A percentile compares a stretch with the other conserved stretches of the same genome.
phyloP scores from a whole-genome alignment of 2,329 filamentous ascomycete genomes.

The Dryadomyces sulphureus region DNA sequence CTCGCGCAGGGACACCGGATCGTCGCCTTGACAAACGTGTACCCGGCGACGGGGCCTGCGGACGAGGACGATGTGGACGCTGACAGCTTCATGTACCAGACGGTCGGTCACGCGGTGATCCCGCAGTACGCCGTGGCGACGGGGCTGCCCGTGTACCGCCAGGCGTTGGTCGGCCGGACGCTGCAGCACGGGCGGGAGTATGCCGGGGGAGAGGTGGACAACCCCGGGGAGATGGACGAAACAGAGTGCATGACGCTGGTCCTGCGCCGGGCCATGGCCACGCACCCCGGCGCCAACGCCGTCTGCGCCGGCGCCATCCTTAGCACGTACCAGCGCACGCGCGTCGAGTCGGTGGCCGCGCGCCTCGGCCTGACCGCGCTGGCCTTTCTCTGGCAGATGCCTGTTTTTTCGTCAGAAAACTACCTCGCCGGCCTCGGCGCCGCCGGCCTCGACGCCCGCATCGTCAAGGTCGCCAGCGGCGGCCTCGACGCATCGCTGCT shows the following conservation, averaged over 20 bases:
- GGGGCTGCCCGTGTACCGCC: conserved; percentile 69
- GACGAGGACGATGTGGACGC: conserved; percentile 13
- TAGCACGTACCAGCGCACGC: conserved; percentile 87
- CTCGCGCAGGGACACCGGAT: conserved; percentile 71
- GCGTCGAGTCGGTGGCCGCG: conserved; percentile 84
- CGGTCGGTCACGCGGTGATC: conserved; percentile 76
- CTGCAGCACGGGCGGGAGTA: conserved; percentile 64
- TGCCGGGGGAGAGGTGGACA: conserved; percentile 8
- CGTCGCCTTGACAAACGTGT: conserved; percentile 78
- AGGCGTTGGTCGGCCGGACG: conserved; percentile 57
- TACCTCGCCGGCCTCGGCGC: conserved; percentile 63
- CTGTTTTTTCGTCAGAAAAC: conserved; percentile 31
- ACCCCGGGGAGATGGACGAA: conserved; percentile 44
- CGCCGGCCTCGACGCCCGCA: conserved; percentile 68
- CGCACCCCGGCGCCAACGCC: conserved; percentile 71
- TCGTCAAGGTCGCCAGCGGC: conserved; percentile 89
- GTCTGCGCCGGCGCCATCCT: conserved; percentile 84
- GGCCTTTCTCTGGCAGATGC: conserved; percentile 87
- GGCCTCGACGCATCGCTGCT: conserved; percentile 69
- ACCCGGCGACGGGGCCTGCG: conserved; percentile 31
- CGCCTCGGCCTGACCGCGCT: conserved; percentile 71
- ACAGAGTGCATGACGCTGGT: conserved; percentile 76
- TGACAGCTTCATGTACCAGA: conserved; percentile 99
- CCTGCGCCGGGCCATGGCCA: conserved; percentile 47
- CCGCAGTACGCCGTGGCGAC: conserved; percentile 72